These are phyloP conservation scores for Termitomyces sp. DNA, from an alignment of 768 basidiomycete species.

Conservation along the genomic window DNA sequence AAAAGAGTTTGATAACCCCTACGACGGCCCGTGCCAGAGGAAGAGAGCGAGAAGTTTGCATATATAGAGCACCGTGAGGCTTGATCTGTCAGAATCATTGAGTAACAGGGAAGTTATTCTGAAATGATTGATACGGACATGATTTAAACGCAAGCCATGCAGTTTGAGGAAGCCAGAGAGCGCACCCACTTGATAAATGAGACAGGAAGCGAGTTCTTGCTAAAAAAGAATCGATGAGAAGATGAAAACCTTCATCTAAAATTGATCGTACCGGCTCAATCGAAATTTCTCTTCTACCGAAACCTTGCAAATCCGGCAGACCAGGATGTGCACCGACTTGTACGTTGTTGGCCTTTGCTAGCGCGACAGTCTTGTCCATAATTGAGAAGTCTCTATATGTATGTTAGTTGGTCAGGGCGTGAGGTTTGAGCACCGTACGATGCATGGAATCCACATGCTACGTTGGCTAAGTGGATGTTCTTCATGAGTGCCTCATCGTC, in stretches of 20 bases:
- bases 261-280: constrained; percentile 45
- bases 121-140: constrained; percentile 32
- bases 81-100: constrained; percentile 37
- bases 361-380: constrained; percentile 57
- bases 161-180: constrained; percentile 54
- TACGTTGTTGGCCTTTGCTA: constrained; percentile 55
- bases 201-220: constrained; percentile 54
- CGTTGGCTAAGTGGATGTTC: constrained; percentile 55
- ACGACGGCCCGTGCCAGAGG: constrained; percentile 53
- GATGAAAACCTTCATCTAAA: background rate
- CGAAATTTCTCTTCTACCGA: constrained; percentile 64
- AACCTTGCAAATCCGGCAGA: constrained; percentile 60
- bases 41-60: constrained; percentile 52
- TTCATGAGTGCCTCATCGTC: constrained; percentile 53
- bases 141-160: constrained; percentile 49
- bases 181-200: constrained; percentile 69
- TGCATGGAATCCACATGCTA: constrained; percentile 70
- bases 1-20: constrained; percentile 51
- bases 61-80: constrained; percentile 61
- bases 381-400: constrained; percentile 51
- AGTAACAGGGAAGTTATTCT: background rate
- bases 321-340: constrained; percentile 67
- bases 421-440: constrained; percentile 30
- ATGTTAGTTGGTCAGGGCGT: background rate
- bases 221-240: constrained; percentile 15